These are phyloP conservation scores for Avicennia marina DNA, from an alignment of 257 asterid genomes.

Conservation along the genomic window DNA sequence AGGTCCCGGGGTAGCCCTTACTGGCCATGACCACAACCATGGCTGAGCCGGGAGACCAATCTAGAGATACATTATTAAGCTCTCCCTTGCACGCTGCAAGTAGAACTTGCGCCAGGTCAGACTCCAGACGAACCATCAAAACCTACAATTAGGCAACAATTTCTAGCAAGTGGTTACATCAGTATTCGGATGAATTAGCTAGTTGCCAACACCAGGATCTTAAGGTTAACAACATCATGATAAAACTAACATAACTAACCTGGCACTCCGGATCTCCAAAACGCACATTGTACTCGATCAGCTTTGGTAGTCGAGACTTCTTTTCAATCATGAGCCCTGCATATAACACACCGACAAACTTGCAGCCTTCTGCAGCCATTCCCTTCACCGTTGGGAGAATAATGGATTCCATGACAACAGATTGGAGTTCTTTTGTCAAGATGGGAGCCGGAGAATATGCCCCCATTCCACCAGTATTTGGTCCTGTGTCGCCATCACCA, in stretches of 20 bases:
- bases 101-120: slow-evolving; percentile 71
- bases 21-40: slow-evolving; percentile 98
- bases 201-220: neutral
- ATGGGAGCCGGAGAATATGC: slow-evolving; percentile 97
- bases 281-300: slow-evolving; percentile 93
- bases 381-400: slow-evolving; percentile 87
- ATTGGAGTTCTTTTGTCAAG: slow-evolving; percentile 71
- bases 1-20: slow-evolving; percentile 88
- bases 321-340: slow-evolving; percentile 98
- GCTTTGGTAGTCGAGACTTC: slow-evolving; percentile 76
- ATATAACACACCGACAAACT: slow-evolving; percentile 85
- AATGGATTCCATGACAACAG: slow-evolving; percentile 70
- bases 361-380: slow-evolving; percentile 90
- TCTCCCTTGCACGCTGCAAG: slow-evolving; percentile 82
- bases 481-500: slow-evolving; percentile 89
- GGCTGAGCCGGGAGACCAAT: slow-evolving; percentile 87
- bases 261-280: slow-evolving; percentile 99
- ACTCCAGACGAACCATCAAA: slow-evolving; percentile 83
- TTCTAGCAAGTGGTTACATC: no score
- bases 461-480: slow-evolving; percentile 99
- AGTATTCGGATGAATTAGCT: no score
- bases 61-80: slow-evolving; percentile 46
- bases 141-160: no score
- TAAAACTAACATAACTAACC: slow-evolving; percentile 40
- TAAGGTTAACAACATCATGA: neutral